A percentile compares a stretch with the other conserved stretches of the same genome.
Conservation (phyloP, 371 early-diverging fungal genomes). For the Lichtheimia ornata region DNA sequence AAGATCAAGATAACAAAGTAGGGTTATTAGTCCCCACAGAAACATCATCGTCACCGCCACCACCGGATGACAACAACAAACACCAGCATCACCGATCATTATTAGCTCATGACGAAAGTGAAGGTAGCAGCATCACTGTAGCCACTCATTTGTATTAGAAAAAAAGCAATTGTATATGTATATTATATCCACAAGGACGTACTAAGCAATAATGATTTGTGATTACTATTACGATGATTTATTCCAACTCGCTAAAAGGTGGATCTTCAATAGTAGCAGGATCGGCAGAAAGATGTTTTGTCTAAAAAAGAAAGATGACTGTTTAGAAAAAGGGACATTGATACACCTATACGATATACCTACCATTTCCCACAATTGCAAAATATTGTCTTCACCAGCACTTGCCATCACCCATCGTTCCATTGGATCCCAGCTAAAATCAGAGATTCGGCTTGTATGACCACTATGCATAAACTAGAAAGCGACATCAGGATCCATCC, state of each 20-base stretch:
- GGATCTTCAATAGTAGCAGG: not conserved
- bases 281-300: not conserved
- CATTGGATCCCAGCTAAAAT: conserved; percentile 96
- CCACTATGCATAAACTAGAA: conserved; percentile 96
- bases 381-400: conserved; percentile 95
- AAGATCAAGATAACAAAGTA: not conserved
- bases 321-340: too few relatives aligned
- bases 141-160: not conserved
- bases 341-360: conserved; percentile 19
- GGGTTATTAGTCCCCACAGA: not conserved
- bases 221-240: too few relatives aligned
- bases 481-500: not conserved
- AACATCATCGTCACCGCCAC: conserved; percentile 3
- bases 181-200: too few relatives aligned
- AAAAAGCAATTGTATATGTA: too few relatives aligned
- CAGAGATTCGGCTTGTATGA: conserved; percentile 95
- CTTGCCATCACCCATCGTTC: conserved; percentile 95
- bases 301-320: too few relatives aligned
- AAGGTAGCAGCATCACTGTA: conserved; percentile 13
- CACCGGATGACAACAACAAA: not conserved
- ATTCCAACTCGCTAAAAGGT: conserved; percentile 2
- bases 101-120: conserved; percentile 10
- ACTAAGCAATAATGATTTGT: too few relatives aligned
- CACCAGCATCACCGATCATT: conserved; percentile 8
- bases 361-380: conserved; percentile 99